Evolutionary conservation across 768 basidiomycete genomes (phyloP), one percentile per base, ranked within the genome.

Genomic region (Termitomyces sp.): DNA sequence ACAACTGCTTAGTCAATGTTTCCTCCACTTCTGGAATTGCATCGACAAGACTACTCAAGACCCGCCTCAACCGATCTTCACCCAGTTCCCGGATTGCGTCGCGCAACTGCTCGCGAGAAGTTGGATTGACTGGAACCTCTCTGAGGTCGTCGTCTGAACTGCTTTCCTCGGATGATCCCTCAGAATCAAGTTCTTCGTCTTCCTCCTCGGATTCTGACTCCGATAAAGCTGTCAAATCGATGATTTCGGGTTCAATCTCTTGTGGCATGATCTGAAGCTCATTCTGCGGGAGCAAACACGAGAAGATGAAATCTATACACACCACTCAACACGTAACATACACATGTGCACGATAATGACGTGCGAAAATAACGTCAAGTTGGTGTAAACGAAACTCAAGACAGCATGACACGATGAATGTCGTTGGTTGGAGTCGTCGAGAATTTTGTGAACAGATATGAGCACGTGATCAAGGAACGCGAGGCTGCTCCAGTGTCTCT

Each of bases 171-270:
- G 65, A 65, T 26, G 68, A 70, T 24, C 68, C 56, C 12, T 63
- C 66, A 28, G 36, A 34, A 44, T 46, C 39, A 15, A 47, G 41
- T 20, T 66, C 64, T 18, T 65, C 66, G 15, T 68, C 67, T 16
- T 62, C 65, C n/a, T 61, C 65, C 44, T 57, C 55, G 44, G 42
- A 55, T 5, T 54, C 61, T 39, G 72, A 74, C 18, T 74, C 73
- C 33, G 75, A 70, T 39, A 75, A 65, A 16, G 69, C 71, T 18
- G 78, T 80, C 59, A 80, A 65, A 68, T 80, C 78, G 62, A 80
- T 80, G 48, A 80, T 64, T 66, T 75, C 75, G 50, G 66, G 65
- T 58, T 65, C 67, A 41, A 57, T 61, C 46, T 63, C 61, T 37
- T 58, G 56, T 57, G 60, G 58, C 63, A 69, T 71, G 61, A 62